Percentiles rank a stretch among this genome's conserved stretches.
Evolutionary conservation across 2,329 filamentous ascomycete species (phyloP).

Genomic region (Talaromyces rugulosus): DNA sequence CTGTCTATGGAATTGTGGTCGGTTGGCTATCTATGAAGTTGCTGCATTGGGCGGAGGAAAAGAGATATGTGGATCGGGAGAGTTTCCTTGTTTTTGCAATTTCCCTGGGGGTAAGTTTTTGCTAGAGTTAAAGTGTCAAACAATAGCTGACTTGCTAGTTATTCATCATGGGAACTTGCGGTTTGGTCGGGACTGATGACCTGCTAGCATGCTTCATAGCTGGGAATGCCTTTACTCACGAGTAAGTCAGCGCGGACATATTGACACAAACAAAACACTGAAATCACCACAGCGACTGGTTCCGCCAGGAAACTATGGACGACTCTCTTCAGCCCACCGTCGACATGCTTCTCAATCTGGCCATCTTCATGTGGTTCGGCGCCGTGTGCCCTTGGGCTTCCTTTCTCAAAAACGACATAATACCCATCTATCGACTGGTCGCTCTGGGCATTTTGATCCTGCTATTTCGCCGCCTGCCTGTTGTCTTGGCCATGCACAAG

Average conservation of each 20-base stretch:
- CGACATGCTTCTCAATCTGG: constrained; percentile 87
- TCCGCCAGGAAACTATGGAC: constrained; percentile 80
- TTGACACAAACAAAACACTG: not conserved
- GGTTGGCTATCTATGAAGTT: constrained; percentile 79
- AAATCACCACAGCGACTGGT: constrained; percentile 65
- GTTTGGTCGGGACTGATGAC: constrained; percentile 83
- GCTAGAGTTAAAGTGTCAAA: no score
- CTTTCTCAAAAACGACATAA: constrained; percentile 64
- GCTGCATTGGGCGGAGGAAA: constrained; percentile 78
- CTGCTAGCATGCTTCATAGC: constrained; percentile 90
- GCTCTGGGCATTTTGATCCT: constrained; percentile 71
- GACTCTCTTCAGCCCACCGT: constrained; percentile 92
- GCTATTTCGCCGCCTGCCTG: constrained; percentile 70
- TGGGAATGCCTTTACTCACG: constrained; percentile 86
- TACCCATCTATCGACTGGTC: constrained; percentile 70
- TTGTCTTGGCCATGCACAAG: constrained; percentile 69
- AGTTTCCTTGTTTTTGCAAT: constrained; percentile 86
- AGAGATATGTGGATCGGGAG: constrained; percentile 77
- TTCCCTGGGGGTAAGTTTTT: constrained; percentile 62
- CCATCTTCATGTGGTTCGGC: constrained; percentile 88
- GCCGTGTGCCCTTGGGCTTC: constrained; percentile 75
- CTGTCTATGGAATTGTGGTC: constrained; percentile 70
- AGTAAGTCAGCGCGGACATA: constrained; percentile 43
- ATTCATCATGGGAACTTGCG: constrained; percentile 82
- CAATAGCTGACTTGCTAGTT: constrained; percentile 41